phyloP scores from a whole-genome alignment of 306 rosid species.

The Spatholobus suberectus region DNA sequence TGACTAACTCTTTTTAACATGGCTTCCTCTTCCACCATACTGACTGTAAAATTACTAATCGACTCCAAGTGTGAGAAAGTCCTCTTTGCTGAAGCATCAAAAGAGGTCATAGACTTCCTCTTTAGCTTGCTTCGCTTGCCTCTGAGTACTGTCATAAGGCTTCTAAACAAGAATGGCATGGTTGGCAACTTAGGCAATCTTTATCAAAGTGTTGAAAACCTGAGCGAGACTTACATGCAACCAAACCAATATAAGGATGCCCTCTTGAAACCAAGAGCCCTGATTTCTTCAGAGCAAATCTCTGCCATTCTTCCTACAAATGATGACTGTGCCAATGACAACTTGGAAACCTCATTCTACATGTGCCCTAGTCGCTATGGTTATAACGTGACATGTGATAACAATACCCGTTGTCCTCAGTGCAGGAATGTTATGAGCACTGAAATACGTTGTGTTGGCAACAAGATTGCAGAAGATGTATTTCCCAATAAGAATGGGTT shows the following conservation, averaged over 20 bases:
- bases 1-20: background rate
- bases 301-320: background rate
- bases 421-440: no score
- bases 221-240: slow-evolving; percentile 46
- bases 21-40: slow-evolving; percentile 22
- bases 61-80: slow-evolving; percentile 46
- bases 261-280: slow-evolving; percentile 35
- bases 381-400: no score
- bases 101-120: no score
- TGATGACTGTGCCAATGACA: no score
- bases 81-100: slow-evolving; percentile 61
- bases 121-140: no score
- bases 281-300: background rate
- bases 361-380: no score
- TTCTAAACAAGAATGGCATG: no score
- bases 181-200: slow-evolving; percentile 58
- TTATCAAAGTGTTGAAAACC: slow-evolving; percentile 50
- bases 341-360: no score
- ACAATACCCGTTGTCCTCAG: no score
- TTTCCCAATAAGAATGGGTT: background rate
- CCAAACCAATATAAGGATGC: slow-evolving; percentile 37
- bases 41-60: slow-evolving; percentile 47
- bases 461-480: background rate
- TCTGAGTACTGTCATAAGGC: no score
- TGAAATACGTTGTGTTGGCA: background rate